These are phyloP conservation scores for Coemansia sp. DNA, from an alignment of 192 early-diverging fungal genomes.

Conservation along the genomic window DNA sequence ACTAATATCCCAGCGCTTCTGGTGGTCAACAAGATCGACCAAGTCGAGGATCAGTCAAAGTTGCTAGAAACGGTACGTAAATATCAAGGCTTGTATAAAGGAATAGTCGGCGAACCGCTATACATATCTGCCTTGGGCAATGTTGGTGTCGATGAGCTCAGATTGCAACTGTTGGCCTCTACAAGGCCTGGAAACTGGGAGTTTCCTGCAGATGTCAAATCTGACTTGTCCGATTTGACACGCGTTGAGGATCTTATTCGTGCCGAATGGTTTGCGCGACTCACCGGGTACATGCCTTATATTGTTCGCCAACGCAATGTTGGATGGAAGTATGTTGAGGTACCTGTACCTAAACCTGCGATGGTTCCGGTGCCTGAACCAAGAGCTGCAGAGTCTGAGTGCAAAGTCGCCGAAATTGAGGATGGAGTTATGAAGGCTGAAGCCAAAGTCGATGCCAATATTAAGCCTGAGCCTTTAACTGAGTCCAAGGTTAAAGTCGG, in stretches of 20 bases:
- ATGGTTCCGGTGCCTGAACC: background rate
- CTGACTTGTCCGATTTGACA: conserved; percentile 44
- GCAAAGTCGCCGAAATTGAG: background rate
- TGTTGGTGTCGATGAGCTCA: conserved; percentile 39
- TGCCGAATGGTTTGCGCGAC: conserved; percentile 41
- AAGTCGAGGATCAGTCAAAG: conserved; percentile 24
- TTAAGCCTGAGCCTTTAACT: background rate
- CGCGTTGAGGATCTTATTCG: conserved; percentile 51
- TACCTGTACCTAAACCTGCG: background rate
- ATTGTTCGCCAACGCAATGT: conserved; percentile 36
- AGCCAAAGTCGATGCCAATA: background rate
- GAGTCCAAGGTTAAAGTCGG: background rate
- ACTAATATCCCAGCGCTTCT: conserved; percentile 25
- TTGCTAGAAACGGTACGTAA: conserved; percentile 12
- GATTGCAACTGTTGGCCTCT: conserved; percentile 11
- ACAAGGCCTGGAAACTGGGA: conserved; percentile 35
- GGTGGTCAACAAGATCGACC: conserved; percentile 47
- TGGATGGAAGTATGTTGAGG: conserved; percentile 29
- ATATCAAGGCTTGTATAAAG: conserved; percentile 17
- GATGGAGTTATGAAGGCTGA: background rate
- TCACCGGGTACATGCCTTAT: conserved; percentile 40
- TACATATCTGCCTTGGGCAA: conserved; percentile 43
- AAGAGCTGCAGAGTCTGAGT: background rate
- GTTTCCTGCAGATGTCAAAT: conserved; percentile 26
- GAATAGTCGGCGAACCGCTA: conserved; percentile 26